A percentile compares a stretch with the other conserved stretches of the same genome.
These are phyloP conservation scores for Sphenostylis stenocarpa DNA, from an alignment of 306 rosid species.

Conservation along the genomic window DNA sequence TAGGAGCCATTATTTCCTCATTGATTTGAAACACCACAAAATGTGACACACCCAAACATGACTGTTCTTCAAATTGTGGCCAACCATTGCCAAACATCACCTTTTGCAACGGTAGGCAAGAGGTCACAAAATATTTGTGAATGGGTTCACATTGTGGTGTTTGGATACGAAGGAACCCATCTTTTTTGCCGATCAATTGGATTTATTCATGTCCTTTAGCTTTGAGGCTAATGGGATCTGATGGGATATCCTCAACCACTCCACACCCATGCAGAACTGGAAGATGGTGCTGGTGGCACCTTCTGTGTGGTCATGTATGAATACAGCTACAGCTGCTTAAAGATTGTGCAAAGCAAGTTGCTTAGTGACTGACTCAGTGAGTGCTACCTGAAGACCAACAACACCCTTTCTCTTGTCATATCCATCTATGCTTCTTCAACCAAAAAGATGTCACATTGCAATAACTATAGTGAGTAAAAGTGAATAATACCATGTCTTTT, in stretches of 20 bases:
- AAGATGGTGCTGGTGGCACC: slow-evolving; percentile 15
- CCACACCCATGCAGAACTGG: slow-evolving; percentile 1
- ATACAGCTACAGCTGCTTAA: neutral
- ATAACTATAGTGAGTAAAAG: neutral
- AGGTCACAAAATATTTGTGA: neutral
- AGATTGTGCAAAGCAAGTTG: neutral
- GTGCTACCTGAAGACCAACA: neutral
- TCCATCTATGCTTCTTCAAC: neutral
- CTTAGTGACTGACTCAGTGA: neutral
- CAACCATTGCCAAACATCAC: neutral
- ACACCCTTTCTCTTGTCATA: neutral
- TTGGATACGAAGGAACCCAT: neutral
- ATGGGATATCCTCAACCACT: neutral
- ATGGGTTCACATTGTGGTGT: neutral
- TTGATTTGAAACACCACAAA: neutral
- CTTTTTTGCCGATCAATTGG: neutral
- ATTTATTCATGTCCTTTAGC: neutral
- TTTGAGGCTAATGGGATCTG: neutral
- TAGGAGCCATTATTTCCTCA: slow-evolving; percentile 1
- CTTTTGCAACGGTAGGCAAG: neutral
- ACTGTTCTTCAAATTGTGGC: neutral
- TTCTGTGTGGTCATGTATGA: neutral
- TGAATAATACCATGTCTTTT: neutral
- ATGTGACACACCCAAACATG: neutral
- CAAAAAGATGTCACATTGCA: neutral